Base-by-base conservation (phyloP, 1,139 yeast species). In the Blastobotrys persicus region DNA sequence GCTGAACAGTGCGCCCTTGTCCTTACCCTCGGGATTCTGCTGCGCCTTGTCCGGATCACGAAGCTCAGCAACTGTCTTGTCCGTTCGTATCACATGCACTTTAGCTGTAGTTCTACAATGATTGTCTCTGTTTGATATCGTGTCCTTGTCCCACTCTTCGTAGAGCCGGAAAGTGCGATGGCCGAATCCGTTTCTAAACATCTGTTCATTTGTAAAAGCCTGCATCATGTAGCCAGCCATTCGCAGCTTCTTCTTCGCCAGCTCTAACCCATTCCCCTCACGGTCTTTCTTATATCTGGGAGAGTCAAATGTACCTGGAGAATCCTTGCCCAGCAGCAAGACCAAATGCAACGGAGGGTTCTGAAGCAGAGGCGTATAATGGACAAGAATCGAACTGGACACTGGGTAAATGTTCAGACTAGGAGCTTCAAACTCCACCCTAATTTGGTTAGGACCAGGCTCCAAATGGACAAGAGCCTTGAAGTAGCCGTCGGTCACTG, bases 141-240 rank as follows among this genome's bases (percentile, higher is more conserved):
- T 77, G 52, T 81, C 84, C 42, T 62, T 60, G 4, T 70, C 65
- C 52, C 66, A 64, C 60, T 87, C 95, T 59, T 92, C 96, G 4
- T 76, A 84, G 57, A 89, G 85, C 53, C 82, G 81, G 67, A 89
- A 89, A 3, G 86, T 76, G 52, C 98, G 71, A 56, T 85, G 81
- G 23, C 96, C 95, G 60, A 88, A 79, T 0, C 95, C 94, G 48
- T 78, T 77, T 37, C 83, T 71, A 51, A 82, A 69, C 96, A 92
- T 88, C 63, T 91, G 97, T 58, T 92, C 97, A 58, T 83, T 84
- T 0, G 98, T 91, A 64, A 80, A 91, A 0, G 97, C 96, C 61
- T 88, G 91, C 96, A 89, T 88, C 66, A 92, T 66, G 60, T 96
- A 75, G 2, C 88, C 96, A 5, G 91, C 97, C 53, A 88, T 79